Conservation (phyloP, 106 monocot genomes). For the Posidonia australis region DNA sequence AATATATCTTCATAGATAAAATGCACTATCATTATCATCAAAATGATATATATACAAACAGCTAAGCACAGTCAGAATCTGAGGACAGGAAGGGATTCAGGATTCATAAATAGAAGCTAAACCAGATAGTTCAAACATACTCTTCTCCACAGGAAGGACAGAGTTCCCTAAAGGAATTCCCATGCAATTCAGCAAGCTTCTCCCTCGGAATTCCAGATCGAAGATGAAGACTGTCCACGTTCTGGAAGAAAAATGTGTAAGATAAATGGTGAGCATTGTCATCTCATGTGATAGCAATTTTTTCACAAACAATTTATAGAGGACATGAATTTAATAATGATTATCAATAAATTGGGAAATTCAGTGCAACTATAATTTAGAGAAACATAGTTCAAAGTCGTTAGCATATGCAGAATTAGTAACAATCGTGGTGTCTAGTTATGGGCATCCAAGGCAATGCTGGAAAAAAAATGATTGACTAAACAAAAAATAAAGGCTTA, state of each 20-base stretch:
- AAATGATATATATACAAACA: constrained; percentile 1
- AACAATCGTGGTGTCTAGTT: no score
- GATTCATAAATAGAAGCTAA: not conserved
- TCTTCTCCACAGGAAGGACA: constrained; percentile 85
- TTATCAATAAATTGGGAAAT: no score
- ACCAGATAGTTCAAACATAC: constrained; percentile 24
- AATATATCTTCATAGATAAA: constrained; percentile 46
- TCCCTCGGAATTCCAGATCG: constrained; percentile 95
- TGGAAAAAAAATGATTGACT: no score
- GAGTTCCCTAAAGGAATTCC: constrained; percentile 92
- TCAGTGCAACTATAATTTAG: no score
- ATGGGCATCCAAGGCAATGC: no score
- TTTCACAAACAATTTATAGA: no score
- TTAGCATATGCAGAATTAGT: no score
- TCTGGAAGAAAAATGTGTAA: constrained; percentile 28
- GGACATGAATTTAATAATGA: no score
- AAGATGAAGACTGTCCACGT: constrained; percentile 96
- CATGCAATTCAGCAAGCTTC: constrained; percentile 96
- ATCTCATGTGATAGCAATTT: not conserved
- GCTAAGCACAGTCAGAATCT: not conserved
- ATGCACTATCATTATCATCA: not conserved
- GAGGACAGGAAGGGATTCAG: not conserved
- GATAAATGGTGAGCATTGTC: not conserved
- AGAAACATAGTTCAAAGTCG: no score
- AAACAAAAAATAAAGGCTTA: no score